These are phyloP conservation scores for Phaffia rhodozyma DNA, from an alignment of 1,284 basidiomycete genomes.

Conservation along the genomic window DNA sequence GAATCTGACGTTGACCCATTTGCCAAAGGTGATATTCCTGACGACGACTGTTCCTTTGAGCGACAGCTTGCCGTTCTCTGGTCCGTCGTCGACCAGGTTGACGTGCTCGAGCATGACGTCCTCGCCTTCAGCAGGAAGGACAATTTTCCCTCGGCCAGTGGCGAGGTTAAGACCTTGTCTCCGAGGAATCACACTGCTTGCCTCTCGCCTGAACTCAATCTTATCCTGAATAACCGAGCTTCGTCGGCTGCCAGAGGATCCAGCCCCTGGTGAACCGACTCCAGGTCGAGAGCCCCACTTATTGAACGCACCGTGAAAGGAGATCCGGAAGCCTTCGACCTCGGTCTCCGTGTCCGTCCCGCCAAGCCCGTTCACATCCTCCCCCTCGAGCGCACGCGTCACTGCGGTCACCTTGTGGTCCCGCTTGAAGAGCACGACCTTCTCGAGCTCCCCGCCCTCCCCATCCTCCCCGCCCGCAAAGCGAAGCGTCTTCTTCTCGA, in stretches of 20 bases:
- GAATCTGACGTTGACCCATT: conserved; percentile 43
- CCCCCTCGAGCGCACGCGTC: conserved; percentile 29
- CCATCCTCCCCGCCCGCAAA: conserved; percentile 21
- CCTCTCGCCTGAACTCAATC: background rate
- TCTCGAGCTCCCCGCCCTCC: conserved; percentile 31
- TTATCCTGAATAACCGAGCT: background rate
- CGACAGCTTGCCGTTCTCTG: conserved; percentile 22
- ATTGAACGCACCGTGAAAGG: too few species aligned
- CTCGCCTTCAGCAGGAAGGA: conserved; percentile 21
- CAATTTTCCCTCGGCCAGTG: background rate
- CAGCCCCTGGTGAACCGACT: too few species aligned
- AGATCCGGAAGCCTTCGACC: conserved; percentile 23
- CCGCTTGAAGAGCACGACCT: conserved; percentile 34
- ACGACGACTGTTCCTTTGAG: conserved; percentile 40
- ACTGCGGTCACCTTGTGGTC: conserved; percentile 35
- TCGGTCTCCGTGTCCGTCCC: conserved; percentile 34
- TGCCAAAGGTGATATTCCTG: conserved; percentile 43
- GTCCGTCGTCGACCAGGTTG: conserved; percentile 26
- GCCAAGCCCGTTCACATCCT: conserved; percentile 24
- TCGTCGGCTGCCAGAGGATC: background rate
- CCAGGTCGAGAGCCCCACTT: too few species aligned
- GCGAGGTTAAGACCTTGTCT: conserved; percentile 11
- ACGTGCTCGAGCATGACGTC: conserved; percentile 34
- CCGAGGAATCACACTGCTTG: background rate
- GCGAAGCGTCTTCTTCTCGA: conserved; percentile 10